Conservation (phyloP, 2,329 filamentous ascomycete species). For the Alternaria sp. region DNA sequence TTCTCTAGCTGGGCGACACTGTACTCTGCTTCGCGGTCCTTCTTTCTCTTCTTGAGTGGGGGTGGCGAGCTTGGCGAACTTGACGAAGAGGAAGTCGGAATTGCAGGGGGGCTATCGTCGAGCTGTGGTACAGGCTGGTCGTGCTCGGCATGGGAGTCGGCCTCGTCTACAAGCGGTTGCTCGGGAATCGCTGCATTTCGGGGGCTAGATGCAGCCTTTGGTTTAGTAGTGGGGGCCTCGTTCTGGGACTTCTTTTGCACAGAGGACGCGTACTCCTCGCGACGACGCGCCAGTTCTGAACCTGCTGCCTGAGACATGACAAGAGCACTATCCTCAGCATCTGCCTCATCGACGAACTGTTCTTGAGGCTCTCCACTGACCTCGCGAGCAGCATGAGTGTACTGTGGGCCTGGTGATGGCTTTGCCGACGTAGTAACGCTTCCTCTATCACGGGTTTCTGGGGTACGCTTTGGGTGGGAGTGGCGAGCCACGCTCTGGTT, state of each 20-base stretch:
- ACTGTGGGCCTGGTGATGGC: not conserved
- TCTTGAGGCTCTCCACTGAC: not conserved
- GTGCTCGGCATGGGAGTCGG: not conserved
- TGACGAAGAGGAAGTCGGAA: not conserved
- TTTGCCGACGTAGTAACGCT: not conserved
- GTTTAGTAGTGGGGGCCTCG: not conserved
- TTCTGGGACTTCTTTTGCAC: not conserved
- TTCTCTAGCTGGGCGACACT: not conserved
- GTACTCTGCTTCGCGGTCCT: not conserved
- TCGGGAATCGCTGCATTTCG: not conserved
- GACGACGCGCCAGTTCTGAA: constrained; percentile 10
- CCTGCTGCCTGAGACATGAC: not conserved
- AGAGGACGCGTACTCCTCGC: constrained; percentile 5
- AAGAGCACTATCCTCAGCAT: not conserved
- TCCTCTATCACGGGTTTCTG: not conserved
- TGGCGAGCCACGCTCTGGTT: not conserved
- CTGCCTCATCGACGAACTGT: not conserved
- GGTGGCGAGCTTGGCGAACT: not conserved
- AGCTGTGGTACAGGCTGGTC: not conserved
- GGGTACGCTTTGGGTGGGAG: not conserved
- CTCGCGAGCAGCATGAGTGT: not conserved
- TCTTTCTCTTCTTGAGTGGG: not conserved
- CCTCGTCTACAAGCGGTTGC: not conserved
- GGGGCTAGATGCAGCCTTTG: not conserved
- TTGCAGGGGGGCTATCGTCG: not conserved